Percentiles rank a stretch among this genome's conserved stretches.
Evolutionary conservation across 2,329 filamentous ascomycete genomes (phyloP).

Genomic region (Dothistroma pini): DNA sequence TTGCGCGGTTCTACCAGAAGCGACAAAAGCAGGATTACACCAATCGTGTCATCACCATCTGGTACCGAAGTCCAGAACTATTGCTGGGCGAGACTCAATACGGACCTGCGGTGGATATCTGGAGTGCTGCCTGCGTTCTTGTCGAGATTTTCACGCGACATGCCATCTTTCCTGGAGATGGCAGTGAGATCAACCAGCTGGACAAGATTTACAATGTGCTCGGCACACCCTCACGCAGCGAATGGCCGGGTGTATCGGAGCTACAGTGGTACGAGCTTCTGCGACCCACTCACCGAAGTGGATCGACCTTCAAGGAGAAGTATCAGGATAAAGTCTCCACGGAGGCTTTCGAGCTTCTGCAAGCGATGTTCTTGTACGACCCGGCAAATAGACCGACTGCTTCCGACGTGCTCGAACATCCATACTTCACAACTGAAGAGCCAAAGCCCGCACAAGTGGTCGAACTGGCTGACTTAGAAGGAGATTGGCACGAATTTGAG

Average conservation of each 20-base stretch:
- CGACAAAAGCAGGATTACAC: conserved; percentile 90
- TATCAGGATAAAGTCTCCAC: conserved; percentile 75
- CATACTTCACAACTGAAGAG: conserved; percentile 82
- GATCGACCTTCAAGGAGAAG: conserved; percentile 74
- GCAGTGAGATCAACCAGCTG: conserved; percentile 90
- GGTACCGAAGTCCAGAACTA: conserved; percentile 92
- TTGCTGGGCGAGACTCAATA: conserved; percentile 87
- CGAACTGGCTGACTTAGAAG: conserved; percentile 78
- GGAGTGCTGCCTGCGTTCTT: conserved; percentile 95
- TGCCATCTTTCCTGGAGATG: conserved; percentile 92
- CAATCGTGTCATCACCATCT: conserved; percentile 97
- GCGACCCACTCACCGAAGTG: conserved; percentile 68
- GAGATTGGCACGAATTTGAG: conserved; percentile 99
- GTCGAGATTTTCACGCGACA: conserved; percentile 93
- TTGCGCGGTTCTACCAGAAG: conserved; percentile 95
- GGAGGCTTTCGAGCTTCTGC: conserved; percentile 77
- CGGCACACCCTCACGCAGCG: conserved; percentile 76
- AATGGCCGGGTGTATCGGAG: conserved; percentile 88
- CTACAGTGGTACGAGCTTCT: conserved; percentile 98
- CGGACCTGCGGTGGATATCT: conserved; percentile 85
- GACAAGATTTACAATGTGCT: conserved; percentile 95
- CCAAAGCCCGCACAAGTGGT: conserved; percentile 72
- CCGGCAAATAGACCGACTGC: conserved; percentile 79
- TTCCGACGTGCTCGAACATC: conserved; percentile 76
- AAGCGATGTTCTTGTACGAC: conserved; percentile 85